Evolutionary conservation across 179 eudicot species (phyloP), one percentile per base, ranked within the genome.

Genomic region (Heliamphora pulchella): DNA sequence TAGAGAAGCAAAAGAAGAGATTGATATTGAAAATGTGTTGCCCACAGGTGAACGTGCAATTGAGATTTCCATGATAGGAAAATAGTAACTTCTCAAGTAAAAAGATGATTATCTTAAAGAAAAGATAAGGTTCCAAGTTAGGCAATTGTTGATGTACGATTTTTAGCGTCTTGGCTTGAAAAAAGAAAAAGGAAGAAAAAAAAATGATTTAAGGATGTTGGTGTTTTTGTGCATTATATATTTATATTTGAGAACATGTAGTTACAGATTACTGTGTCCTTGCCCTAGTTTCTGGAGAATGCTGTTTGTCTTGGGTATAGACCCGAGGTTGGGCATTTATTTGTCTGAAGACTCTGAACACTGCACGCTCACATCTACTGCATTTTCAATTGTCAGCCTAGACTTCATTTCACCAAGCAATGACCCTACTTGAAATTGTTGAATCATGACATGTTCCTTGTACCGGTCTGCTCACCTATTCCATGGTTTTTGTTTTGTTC

Each of bases 401-500:
- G 55, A 11, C 57, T 73, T 73, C n/a, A 2, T 50, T 50, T 39
- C 44, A 18, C 22, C 7, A 18, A 71, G 75, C 57, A 71, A 8
- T 71, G 39, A 41, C 57, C 18, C 75, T 17, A 71, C 13, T 13
- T 4, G 15, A 48, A 22, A 50, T 67, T 15, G 3, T 54, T 50
- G 17, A 31, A 78, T 53, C 14, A 17, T 78, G 50, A n/a, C 5
- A 31, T 18, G 39, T 41, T 75, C 58, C 9, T 3, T 71, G 65
- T 80, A 41, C 55, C 51, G 43, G 2, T 73, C 46, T 39, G 78
- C 63, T 70, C 15, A 64, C 63, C 67, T 66, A 75, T 70, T 20
- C 18, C 58, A 66, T 72, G 82, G 57, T 65, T 58, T 79, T 11
- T 71, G 68, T 47, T 58, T 75, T 79, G 61, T 81, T 74, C 57